Evolutionary conservation across 2,329 filamentous ascomycete genomes (phyloP), one percentile per base, ranked within the genome.

Genomic region (Curvularia eragrostidis): DNA sequence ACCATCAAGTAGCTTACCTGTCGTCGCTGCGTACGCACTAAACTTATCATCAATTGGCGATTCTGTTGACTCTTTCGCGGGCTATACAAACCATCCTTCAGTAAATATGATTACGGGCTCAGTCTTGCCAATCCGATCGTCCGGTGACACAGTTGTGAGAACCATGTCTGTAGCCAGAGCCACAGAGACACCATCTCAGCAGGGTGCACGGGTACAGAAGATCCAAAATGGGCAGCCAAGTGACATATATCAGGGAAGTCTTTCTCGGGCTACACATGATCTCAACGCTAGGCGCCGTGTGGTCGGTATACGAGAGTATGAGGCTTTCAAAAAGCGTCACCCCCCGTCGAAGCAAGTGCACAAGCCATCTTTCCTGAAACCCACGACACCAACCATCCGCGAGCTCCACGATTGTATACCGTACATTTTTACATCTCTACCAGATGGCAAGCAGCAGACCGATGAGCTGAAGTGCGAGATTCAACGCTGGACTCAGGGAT

Each of bases 241-340:
- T 8, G 26, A 4, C 10, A 8, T 3, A 19, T 0, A 4, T 2
- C 39, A 26, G 10, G 15, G 0, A 2, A 2, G 19, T 1, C 12
- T 38, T 13, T 9, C 21, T 18, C 0, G 1, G 5, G 28, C 28
- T 12, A 46, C 39, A 2, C 7, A 28, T 8, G 1, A 12, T 12
- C 51, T 48, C 42, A 53, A 53, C 34, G 43, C 19, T 5, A 18
- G 34, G 21, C 51, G 51, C 34, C 51, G 34, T 41, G 51, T 43
- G 6, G 47, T 53, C 28, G 43, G 51, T n/a, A 42, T 26, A 41
- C 30, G 5, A 8, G 51, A 48, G 24, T 53, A 15, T 24, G 24
- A 53, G 12, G 34, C 32, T 1, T 48, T 48, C 34, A 39, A 21
- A n/a, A 4, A 53, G 18, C 43, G 18, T 9, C 18, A 48, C 21